Percentiles rank a stretch among this genome's conserved stretches.
These are phyloP conservation scores for Exophiala sideris DNA, from an alignment of 2,329 filamentous ascomycete species.

Conservation along the genomic window DNA sequence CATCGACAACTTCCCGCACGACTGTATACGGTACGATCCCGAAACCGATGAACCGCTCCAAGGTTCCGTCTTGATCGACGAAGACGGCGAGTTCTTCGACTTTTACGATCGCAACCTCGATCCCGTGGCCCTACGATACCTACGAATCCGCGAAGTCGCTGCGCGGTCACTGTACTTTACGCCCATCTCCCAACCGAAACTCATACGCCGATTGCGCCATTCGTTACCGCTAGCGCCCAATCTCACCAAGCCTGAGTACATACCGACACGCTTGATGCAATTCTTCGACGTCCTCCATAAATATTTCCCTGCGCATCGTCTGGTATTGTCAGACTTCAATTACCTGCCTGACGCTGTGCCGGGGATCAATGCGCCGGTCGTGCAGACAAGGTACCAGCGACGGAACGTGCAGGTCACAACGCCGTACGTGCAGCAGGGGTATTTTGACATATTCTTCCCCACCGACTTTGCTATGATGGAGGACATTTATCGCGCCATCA, in stretches of 20 bases:
- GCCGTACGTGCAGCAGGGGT: slow-evolving; percentile 92
- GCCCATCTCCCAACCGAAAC: slow-evolving; percentile 47
- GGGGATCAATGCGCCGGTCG: slow-evolving; percentile 88
- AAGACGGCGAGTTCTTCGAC: slow-evolving; percentile 85
- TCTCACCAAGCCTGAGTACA: slow-evolving; percentile 81
- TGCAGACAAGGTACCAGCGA: slow-evolving; percentile 88
- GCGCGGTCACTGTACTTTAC: slow-evolving; percentile 42
- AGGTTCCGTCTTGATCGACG: slow-evolving; percentile 82
- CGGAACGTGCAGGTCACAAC: slow-evolving; percentile 86
- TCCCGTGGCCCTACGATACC: slow-evolving; percentile 74
- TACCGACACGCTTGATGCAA: slow-evolving; percentile 90
- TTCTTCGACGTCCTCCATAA: slow-evolving; percentile 89
- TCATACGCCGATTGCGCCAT: slow-evolving; percentile 61
- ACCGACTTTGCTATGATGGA: slow-evolving; percentile 92
- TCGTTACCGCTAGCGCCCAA: slow-evolving; percentile 69
- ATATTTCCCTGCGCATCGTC: slow-evolving; percentile 84
- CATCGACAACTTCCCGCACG: slow-evolving; percentile 97
- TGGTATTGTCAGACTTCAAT: slow-evolving; percentile 89
- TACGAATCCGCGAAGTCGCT: slow-evolving; percentile 79
- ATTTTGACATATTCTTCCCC: slow-evolving; percentile 98
- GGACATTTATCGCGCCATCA: slow-evolving; percentile 87
- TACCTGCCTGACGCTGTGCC: slow-evolving; percentile 75
- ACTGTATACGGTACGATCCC: slow-evolving; percentile 85
- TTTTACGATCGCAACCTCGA: slow-evolving; percentile 83
- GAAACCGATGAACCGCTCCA: slow-evolving; percentile 78